A percentile compares a stretch with the other conserved stretches of the same genome.
These are phyloP conservation scores for Dendrobium catenatum DNA, from an alignment of 106 monocot species.

Conservation along the genomic window DNA sequence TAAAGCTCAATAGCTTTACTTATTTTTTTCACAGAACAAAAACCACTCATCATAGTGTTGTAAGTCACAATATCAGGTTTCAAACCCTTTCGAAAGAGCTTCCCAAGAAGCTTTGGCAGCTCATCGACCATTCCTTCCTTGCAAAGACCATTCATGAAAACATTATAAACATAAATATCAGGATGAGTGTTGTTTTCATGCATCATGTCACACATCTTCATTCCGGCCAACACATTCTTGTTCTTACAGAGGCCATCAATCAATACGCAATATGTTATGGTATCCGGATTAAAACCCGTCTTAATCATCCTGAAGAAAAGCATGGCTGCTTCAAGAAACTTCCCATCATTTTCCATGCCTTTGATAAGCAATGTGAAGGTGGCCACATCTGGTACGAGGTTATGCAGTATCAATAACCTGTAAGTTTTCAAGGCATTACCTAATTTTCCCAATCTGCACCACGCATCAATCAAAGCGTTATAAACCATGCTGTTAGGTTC, in stretches of 20 bases:
- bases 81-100: slow-evolving; percentile 13
- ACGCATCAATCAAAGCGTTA: slow-evolving; percentile 47
- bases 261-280: slow-evolving; percentile 32
- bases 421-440: slow-evolving; percentile 24
- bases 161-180: slow-evolving; percentile 42
- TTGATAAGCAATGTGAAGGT: slow-evolving; percentile 41
- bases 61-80: slow-evolving; percentile 38
- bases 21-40: slow-evolving; percentile 17
- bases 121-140: slow-evolving; percentile 18
- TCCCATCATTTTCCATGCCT: slow-evolving; percentile 30
- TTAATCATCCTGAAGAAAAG: slow-evolving; percentile 49
- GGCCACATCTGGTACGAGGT: slow-evolving; percentile 30
- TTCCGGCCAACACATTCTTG: slow-evolving; percentile 13
- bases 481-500: slow-evolving; percentile 23
- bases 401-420: slow-evolving; percentile 7
- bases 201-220: slow-evolving; percentile 39
- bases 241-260: slow-evolving; percentile 42
- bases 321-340: slow-evolving; percentile 21
- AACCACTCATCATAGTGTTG: slow-evolving; percentile 46
- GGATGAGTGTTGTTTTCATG: slow-evolving; percentile 20
- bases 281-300: slow-evolving; percentile 23
- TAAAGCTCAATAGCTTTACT: slow-evolving; percentile 27
- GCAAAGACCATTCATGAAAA: slow-evolving; percentile 38
- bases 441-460: slow-evolving; percentile 26
- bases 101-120: slow-evolving; percentile 16